Base-by-base conservation (phyloP, 805 yeast species). In the Henningerozyma blattae region DNA sequence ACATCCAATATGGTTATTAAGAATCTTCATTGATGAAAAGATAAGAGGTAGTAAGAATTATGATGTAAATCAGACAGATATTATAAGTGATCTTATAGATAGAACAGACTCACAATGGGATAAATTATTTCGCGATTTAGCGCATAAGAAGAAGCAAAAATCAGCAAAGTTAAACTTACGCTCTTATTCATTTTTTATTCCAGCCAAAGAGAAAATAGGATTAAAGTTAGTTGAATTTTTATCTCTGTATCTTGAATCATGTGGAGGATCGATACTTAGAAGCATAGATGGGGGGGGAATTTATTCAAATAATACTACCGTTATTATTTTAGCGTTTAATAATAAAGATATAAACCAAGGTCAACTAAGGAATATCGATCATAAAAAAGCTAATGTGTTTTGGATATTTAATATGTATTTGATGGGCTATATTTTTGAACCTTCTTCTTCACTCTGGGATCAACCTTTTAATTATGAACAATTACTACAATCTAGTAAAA, bases 381-480 rank as follows among this genome's bases (percentile, higher is more conserved):
- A 67, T 20, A 50, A 60, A 6, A 69, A 76, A 5, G 95, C 89
- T 0, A 83, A 76, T 45, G 46, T 83, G 14, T 64, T 67, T 26
- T 87, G 96, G 95, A 51, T 89, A 1, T 80, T 75, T 46, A 68
- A 74, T 58, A 67, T 83, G 67, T 54, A 80, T 34, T 65, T 72
- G 19, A 64, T 69, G 35, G 59, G 66, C 15, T 52, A 59, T 27
- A 79, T 80, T 73, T 60, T 66, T 2, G 48, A 67, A 3, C 89
- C 94, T n/a, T n/a, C n/a, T n/a, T n/a, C n/a, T n/a, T n/a, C n/a
- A n/a, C n/a, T n/a, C n/a, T n/a, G n/a, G n/a, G n/a, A n/a, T n/a
- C n/a, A n/a, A n/a, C n/a, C n/a, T n/a, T n/a, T n/a, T n/a, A 0
- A 45, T 47, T 7, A 46, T 50, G 1, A 70, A 70, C 41, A 53